phyloP scores from a whole-genome alignment of 495 filamentous ascomycete genomes.

The Amphirosellinia nigrospora region DNA sequence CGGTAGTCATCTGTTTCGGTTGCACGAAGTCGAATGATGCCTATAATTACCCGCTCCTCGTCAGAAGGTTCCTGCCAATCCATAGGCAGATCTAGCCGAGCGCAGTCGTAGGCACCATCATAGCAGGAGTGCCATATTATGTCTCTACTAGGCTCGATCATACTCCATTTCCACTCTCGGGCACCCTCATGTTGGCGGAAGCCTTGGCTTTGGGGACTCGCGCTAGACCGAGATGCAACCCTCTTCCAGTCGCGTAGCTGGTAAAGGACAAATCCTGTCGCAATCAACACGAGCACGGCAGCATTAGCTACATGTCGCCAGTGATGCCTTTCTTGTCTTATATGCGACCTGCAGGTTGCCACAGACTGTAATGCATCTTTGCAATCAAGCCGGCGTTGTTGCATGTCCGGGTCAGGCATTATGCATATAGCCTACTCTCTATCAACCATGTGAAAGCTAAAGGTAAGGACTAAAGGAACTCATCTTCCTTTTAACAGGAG shows the following conservation, averaged over 20 bases:
- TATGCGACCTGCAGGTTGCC: neutral
- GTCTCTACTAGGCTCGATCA: conserved; percentile 42
- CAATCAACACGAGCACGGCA: conserved; percentile 14
- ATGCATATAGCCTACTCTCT: neutral
- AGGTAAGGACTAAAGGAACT: neutral
- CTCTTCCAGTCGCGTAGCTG: neutral
- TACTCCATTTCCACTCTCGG: conserved; percentile 39
- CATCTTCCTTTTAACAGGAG: neutral
- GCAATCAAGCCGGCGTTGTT: neutral
- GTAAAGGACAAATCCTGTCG: conserved; percentile 16
- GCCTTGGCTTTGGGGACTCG: neutral
- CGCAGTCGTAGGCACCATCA: conserved; percentile 45
- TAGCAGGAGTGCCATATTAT: conserved; percentile 47
- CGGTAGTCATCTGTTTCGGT: conserved; percentile 42
- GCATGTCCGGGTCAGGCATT: neutral
- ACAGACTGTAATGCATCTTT: neutral
- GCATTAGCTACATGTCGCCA: neutral
- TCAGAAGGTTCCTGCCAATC: conserved; percentile 55
- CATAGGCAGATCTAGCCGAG: conserved; percentile 52
- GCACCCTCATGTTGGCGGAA: neutral
- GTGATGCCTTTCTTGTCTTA: neutral
- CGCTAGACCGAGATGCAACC: neutral
- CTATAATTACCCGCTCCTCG: conserved; percentile 46
- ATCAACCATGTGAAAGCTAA: neutral
- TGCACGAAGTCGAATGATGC: conserved; percentile 54